These are phyloP conservation scores for Neurospora sp. DNA, from an alignment of 495 filamentous ascomycete genomes.

Conservation along the genomic window DNA sequence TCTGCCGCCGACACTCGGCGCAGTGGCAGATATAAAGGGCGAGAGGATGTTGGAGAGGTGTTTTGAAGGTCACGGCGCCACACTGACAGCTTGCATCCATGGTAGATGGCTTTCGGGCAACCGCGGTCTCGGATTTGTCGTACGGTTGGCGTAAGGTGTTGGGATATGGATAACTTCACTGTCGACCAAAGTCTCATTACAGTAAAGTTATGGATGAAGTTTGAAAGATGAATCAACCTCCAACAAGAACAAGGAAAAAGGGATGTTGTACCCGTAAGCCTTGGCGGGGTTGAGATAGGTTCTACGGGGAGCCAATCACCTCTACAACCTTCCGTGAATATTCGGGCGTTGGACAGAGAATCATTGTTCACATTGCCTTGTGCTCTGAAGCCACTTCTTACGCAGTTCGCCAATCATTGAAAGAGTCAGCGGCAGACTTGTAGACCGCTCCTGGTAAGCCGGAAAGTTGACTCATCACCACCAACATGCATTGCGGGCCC, in stretches of 20 bases:
- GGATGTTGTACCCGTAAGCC: neutral
- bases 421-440: neutral
- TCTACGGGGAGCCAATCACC: neutral
- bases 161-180: neutral
- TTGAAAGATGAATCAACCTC: neutral
- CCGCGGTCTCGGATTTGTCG: neutral
- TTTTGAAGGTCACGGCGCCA: slow-evolving; percentile 49
- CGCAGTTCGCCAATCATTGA: neutral
- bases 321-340: neutral
- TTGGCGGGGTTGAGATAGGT: neutral
- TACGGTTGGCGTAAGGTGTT: neutral
- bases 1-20: slow-evolving; percentile 53
- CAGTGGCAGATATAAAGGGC: slow-evolving; percentile 62
- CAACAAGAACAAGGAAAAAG: neutral
- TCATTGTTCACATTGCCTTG: neutral
- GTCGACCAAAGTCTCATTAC: neutral
- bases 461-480: neutral
- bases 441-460: neutral
- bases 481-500: neutral
- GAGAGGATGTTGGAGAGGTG: slow-evolving; percentile 44
- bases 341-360: neutral
- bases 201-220: neutral
- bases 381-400: neutral
- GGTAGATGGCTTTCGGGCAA: neutral
- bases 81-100: slow-evolving; percentile 56